Percentiles rank a stretch among this genome's conserved stretches.
phyloP scores from a whole-genome alignment of 768 basidiomycete species.

The Pleurotus djamor region DNA sequence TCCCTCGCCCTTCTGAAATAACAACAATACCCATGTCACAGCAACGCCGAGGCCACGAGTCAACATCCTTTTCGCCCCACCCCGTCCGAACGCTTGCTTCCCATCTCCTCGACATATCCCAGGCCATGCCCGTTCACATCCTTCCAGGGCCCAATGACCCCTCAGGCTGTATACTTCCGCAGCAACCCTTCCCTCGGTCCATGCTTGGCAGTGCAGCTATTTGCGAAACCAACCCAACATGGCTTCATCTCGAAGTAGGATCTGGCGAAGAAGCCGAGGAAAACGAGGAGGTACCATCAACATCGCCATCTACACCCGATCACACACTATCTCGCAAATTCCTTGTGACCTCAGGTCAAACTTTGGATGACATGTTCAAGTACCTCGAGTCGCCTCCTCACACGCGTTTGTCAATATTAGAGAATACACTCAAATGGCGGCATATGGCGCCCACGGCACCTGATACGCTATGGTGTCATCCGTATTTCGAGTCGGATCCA shows the following conservation, averaged over 20 bases:
- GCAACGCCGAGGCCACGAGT: conserved; percentile 68
- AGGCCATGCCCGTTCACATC: conserved; percentile 81
- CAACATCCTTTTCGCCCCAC: conserved; percentile 66
- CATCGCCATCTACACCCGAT: conserved; percentile 5
- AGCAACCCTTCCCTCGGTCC: conserved; percentile 88
- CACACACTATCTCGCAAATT: conserved; percentile 49
- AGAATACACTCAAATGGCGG: conserved; percentile 85
- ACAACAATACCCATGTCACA: conserved; percentile 19
- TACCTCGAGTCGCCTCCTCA: conserved; percentile 75
- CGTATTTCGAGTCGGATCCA: conserved; percentile 84
- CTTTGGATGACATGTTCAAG: conserved; percentile 93
- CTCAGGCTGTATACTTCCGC: conserved; percentile 85
- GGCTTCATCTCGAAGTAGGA: conserved; percentile 62
- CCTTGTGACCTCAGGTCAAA: conserved; percentile 89
- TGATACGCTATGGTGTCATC: conserved; percentile 98
- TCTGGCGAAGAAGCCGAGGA: conserved; percentile 20
- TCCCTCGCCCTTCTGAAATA: background rate
- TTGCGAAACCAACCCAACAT: conserved; percentile 89
- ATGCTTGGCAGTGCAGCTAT: conserved; percentile 75
- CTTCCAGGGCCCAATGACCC: conserved; percentile 90
- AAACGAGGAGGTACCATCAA: conserved; percentile 9
- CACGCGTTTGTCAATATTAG: conserved; percentile 72
- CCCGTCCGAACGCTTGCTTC: conserved; percentile 70
- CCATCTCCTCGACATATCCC: conserved; percentile 72
- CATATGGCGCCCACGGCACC: conserved; percentile 99